Evolutionary conservation across 208 protist genomes (phyloP).

Genomic region (Porcisia deanei): DNA sequence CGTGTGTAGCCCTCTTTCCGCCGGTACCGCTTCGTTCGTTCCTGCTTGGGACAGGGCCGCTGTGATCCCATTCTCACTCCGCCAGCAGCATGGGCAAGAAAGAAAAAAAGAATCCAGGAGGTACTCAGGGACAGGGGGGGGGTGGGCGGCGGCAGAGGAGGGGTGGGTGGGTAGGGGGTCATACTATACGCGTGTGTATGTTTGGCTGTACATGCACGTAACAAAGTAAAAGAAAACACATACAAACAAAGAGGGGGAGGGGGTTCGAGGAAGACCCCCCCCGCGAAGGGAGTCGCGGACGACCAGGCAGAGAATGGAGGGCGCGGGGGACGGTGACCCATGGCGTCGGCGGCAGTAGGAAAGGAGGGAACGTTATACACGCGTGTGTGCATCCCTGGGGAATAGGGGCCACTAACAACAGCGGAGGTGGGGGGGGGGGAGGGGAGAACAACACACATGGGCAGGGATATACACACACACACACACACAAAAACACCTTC

Average conservation of each 20-base stretch:
- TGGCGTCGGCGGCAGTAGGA: not conserved
- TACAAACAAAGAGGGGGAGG: not conserved
- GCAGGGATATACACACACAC: not conserved
- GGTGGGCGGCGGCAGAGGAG: not conserved
- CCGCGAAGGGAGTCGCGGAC: not conserved
- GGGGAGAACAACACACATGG: too few relatives aligned
- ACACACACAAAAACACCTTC: not conserved
- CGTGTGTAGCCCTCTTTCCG: too few relatives aligned
- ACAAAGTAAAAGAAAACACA: not conserved
- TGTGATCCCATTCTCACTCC: not conserved
- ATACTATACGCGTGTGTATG: too few relatives aligned
- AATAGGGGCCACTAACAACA: too few relatives aligned
- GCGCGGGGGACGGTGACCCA: not conserved
- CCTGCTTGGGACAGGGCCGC: not conserved
- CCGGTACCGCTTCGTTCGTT: too few relatives aligned
- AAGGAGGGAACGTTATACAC: not conserved
- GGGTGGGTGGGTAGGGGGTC: not conserved
- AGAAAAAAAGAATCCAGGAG: too few relatives aligned
- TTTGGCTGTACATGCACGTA: not conserved
- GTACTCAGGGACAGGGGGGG: not conserved
- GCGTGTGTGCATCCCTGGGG: too few relatives aligned
- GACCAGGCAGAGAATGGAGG: not conserved
- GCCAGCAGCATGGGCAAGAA: not conserved
- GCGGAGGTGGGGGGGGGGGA: too few relatives aligned
- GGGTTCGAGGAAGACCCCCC: not conserved